Conservation (phyloP, 2,329 filamentous ascomycete genomes). For the Cryphonectria naterciae region DNA sequence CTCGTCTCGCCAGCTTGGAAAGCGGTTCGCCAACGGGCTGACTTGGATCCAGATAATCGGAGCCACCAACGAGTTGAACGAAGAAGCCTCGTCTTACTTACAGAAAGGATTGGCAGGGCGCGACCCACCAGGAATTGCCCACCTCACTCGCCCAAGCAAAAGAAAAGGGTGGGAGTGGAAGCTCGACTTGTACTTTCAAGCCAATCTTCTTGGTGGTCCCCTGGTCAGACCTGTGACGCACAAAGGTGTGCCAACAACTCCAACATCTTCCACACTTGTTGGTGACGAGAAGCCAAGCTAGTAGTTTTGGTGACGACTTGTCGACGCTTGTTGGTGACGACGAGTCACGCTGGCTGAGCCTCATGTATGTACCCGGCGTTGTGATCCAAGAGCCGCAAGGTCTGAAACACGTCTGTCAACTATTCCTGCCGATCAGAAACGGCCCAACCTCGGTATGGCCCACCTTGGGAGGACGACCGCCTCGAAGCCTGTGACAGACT, state of each 20-base stretch:
- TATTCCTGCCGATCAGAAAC: neutral
- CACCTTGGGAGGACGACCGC: neutral
- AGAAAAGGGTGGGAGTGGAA: too few relatives aligned
- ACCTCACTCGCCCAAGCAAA: neutral
- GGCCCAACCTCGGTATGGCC: neutral
- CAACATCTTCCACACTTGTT: neutral
- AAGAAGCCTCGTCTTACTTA: too few relatives aligned
- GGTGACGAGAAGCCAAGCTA: neutral
- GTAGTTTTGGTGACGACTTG: neutral
- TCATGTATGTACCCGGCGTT: neutral
- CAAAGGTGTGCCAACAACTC: neutral
- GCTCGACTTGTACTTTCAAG: neutral
- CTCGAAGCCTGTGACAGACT: neutral
- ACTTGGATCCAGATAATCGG: neutral
- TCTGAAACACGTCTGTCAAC: neutral
- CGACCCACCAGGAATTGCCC: neutral
- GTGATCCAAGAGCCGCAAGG: slow-evolving; percentile 1
- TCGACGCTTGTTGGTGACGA: neutral
- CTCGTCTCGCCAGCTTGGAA: neutral
- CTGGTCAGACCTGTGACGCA: neutral
- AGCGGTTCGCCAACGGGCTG: neutral
- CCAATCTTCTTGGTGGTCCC: neutral
- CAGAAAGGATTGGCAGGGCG: neutral
- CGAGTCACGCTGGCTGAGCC: neutral
- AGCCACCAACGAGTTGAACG: neutral